A percentile compares a stretch with the other conserved stretches of the same genome.
phyloP scores from a whole-genome alignment of 371 early-diverging fungal genomes.

The Mucor indicus region DNA sequence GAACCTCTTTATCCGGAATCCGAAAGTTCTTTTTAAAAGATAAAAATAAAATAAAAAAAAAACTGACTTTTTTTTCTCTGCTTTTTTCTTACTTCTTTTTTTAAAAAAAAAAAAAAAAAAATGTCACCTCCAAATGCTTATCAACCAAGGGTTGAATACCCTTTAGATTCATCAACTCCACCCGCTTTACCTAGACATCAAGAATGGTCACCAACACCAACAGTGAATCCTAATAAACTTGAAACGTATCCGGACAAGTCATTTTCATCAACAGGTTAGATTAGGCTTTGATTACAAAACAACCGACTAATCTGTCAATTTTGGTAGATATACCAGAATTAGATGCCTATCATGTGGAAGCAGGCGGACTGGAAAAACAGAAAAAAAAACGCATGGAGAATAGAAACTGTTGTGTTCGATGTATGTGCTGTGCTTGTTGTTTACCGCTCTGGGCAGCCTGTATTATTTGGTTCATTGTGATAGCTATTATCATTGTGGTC shows the following conservation, averaged over 20 bases:
- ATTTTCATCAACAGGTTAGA: background rate
- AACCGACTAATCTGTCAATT: no score
- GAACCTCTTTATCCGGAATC: constrained; percentile 8
- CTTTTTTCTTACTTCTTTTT: no score
- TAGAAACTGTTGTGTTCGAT: constrained; percentile 32
- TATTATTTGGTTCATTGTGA: constrained; percentile 40
- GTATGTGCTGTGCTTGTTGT: constrained; percentile 44
- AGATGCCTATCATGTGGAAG: constrained; percentile 7
- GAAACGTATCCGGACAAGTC: background rate
- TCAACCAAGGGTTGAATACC: constrained; percentile 1
- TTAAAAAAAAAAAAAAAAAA: background rate
- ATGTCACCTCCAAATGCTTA: background rate
- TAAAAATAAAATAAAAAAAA: background rate
- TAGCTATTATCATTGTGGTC: constrained; percentile 34
- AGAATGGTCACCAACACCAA: constrained; percentile 20
- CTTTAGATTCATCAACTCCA: constrained; percentile 1
- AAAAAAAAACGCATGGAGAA: constrained; percentile 26
- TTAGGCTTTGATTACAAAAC: no score
- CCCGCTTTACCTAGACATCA: constrained; percentile 6
- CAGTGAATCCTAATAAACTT: constrained; percentile 7
- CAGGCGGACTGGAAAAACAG: background rate
- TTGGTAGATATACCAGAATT: constrained; percentile 2
- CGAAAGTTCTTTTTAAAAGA: constrained; percentile 7
- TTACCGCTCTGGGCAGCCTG: constrained; percentile 39
- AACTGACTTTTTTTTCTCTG: background rate